phyloP scores from a whole-genome alignment of 768 basidiomycete species.

The Leccinum boreale region DNA sequence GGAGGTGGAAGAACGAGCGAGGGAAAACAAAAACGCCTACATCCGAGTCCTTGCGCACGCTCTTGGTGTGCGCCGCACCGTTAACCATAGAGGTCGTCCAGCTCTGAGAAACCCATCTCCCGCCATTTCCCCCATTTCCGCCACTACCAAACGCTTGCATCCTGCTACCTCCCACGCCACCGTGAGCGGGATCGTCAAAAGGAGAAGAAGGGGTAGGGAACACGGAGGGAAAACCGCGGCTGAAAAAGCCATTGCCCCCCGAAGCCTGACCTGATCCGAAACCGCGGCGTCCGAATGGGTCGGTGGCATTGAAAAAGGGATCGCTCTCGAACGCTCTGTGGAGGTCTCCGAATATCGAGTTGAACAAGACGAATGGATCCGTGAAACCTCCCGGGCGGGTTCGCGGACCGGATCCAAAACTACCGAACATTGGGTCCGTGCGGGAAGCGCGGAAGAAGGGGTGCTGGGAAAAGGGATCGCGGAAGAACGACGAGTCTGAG shows the following conservation, averaged over 20 bases:
- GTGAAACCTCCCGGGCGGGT: constrained; percentile 43
- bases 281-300: constrained; percentile 16
- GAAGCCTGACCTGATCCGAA: constrained; percentile 10
- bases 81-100: constrained; percentile 57
- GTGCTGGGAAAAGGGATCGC: constrained; percentile 10
- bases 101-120: constrained; percentile 53
- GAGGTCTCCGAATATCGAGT: constrained; percentile 61
- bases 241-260: constrained; percentile 12
- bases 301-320: constrained; percentile 31
- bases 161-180: constrained; percentile 12
- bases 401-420: constrained; percentile 20
- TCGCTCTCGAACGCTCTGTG: constrained; percentile 33
- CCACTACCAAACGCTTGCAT: constrained; percentile 8
- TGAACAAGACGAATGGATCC: constrained; percentile 74
- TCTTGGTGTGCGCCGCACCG: constrained; percentile 61
- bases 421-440: constrained; percentile 24
- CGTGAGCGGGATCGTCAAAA: constrained; percentile 9
- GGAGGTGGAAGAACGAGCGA: not conserved
- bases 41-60: constrained; percentile 51
- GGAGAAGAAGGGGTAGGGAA: constrained; percentile 10
- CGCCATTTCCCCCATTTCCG: constrained; percentile 4
- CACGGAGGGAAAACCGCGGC: constrained; percentile 3
- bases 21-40: constrained; percentile 38
- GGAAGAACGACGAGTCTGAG: constrained; percentile 19
- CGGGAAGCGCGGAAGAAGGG: constrained; percentile 22